Evolutionary conservation across 371 early-diverging fungal genomes (phyloP), one percentile per base, ranked within the genome.

Genomic region (Rhizopus delemar): DNA sequence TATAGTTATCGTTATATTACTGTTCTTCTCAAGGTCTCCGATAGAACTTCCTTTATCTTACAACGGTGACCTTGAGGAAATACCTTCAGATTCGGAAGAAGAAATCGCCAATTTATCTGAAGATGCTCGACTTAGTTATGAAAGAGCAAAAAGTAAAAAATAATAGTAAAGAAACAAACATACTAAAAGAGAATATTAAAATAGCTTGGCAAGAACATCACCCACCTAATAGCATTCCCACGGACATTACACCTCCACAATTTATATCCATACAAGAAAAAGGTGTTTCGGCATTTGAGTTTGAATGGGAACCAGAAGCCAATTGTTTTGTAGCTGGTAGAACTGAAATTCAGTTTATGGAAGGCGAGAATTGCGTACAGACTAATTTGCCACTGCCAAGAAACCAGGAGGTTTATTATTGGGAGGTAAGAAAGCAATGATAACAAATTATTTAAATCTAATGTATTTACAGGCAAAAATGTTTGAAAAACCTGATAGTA

Each of bases 231-330:
- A 79, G 82, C 45, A 66, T 86, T 33, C 78, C 83, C 34, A 87
- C 87, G 1, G 83, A 85, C 50, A 84, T 89, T 41, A 86, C 86
- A 4, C 70, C 80, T 46, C 80, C 86, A 4, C 87, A 87, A 55
- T 69, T 78, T 41, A 63, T 82, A 15, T 81, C 84, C 15, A 91
- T 92, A 48, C 87, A 87, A 66, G 93, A 92, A 66, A 90, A 90
- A 70, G 93, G 93, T 51, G 91, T 92, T 2, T 85, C 85, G 33
- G 93, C 93, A 11, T 92, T 91, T 86, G 87, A 90, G 68, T 90
- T 92, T 75, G 88, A 84, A 50, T 80, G 86, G 51, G 85, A 89
- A 12, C 80, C 84, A 46, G 84, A 84, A 31, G 72, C 83, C 31
- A 86, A 85, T 58, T 77, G 81, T 12, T 82, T 87, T 75, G 86